A percentile compares a stretch with the other conserved stretches of the same genome.
phyloP scores from a whole-genome alignment of 2,329 filamentous ascomycete species.

The Rachicladosporium sp. region DNA sequence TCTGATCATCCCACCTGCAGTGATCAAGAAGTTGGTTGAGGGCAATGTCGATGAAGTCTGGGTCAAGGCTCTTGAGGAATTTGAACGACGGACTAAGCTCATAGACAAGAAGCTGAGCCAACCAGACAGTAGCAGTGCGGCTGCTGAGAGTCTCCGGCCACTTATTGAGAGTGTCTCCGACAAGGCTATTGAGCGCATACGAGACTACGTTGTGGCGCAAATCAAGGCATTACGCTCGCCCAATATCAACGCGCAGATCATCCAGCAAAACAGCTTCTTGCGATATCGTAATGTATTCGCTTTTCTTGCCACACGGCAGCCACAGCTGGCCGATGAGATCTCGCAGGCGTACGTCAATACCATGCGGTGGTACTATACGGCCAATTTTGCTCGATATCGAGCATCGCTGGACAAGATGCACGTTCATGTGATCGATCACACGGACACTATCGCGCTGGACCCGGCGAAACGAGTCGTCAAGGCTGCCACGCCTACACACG shows the following conservation, averaged over 20 bases:
- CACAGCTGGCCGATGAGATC: conserved; percentile 78
- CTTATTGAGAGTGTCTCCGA: conserved; percentile 72
- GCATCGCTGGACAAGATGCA: conserved; percentile 74
- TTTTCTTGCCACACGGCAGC: conserved; percentile 73
- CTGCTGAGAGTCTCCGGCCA: conserved; percentile 70
- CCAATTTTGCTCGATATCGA: conserved; percentile 80
- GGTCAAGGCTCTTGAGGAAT: conserved; percentile 68
- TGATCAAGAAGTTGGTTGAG: conserved; percentile 76
- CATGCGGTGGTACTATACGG: conserved; percentile 96
- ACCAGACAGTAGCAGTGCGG: conserved; percentile 51
- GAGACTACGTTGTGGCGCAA: conserved; percentile 87
- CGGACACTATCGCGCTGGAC: conserved; percentile 62
- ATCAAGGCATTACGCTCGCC: conserved; percentile 90
- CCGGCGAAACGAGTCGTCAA: conserved; percentile 32
- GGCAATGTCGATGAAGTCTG: conserved; percentile 83
- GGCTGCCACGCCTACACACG: conserved; percentile 43
- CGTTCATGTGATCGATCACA: conserved; percentile 68
- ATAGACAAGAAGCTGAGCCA: conserved; percentile 57
- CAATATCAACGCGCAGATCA: conserved; percentile 92
- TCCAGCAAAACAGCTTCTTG: conserved; percentile 85
- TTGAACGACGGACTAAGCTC: conserved; percentile 63
- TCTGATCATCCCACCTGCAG: conserved; percentile 70
- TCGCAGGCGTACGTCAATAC: conserved; percentile 91
- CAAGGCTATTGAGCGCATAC: conserved; percentile 85
- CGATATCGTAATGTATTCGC: conserved; percentile 78